phyloP scores from a whole-genome alignment of 768 basidiomycete genomes.

The Tricholoma saponaceum region DNA sequence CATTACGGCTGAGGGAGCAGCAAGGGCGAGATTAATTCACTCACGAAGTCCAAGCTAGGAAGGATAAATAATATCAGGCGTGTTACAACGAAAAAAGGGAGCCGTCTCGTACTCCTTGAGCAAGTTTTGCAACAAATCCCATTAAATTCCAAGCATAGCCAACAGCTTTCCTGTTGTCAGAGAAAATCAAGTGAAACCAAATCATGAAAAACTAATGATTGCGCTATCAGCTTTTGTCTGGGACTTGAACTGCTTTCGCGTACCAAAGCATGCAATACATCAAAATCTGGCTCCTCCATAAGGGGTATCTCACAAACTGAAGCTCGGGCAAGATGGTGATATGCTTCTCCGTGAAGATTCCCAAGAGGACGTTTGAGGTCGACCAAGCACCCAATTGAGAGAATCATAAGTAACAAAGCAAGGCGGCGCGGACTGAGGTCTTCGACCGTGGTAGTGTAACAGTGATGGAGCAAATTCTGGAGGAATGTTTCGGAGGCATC shows the following conservation, averaged over 20 bases:
- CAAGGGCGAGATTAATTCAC: slow-evolving; percentile 18
- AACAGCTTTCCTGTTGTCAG: slow-evolving; percentile 67
- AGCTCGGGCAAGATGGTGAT: slow-evolving; percentile 63
- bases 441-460: slow-evolving; percentile 57
- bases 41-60: slow-evolving; percentile 63
- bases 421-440: slow-evolving; percentile 63
- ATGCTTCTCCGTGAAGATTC: slow-evolving; percentile 57
- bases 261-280: slow-evolving; percentile 66
- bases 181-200: slow-evolving; percentile 72
- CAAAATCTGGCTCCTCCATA: slow-evolving; percentile 73
- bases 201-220: slow-evolving; percentile 55
- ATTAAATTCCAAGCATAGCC: slow-evolving; percentile 75
- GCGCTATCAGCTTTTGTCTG: slow-evolving; percentile 2
- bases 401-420: slow-evolving; percentile 65
- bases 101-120: slow-evolving; percentile 55
- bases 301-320: slow-evolving; percentile 70
- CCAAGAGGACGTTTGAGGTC: slow-evolving; percentile 56
- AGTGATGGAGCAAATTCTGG: slow-evolving; percentile 64
- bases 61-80: slow-evolving; percentile 11
- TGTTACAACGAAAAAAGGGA: slow-evolving; percentile 2
- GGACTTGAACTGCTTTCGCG: slow-evolving; percentile 9
- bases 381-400: slow-evolving; percentile 68
- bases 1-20: neutral
- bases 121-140: slow-evolving; percentile 70
- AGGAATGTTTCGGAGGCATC: slow-evolving; percentile 69